Evolutionary conservation across 371 early-diverging fungal genomes (phyloP).

Genomic region (Rhizopus sp.): DNA sequence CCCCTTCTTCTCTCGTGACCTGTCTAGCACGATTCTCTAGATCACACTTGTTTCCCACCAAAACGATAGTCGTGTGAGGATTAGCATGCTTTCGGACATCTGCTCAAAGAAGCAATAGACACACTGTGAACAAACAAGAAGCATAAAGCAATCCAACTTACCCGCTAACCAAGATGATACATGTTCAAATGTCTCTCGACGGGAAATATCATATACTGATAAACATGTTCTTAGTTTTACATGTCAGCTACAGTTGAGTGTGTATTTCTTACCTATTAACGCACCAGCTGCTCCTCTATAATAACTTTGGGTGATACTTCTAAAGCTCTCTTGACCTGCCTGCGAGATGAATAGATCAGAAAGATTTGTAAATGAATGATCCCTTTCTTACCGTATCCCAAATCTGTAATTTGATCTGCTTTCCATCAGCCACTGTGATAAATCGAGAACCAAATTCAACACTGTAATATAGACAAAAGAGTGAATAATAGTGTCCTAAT

Average conservation of each 20-base stretch:
- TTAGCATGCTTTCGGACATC: constrained; percentile 87
- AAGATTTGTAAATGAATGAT: neutral
- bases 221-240: neutral
- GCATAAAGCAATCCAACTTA: constrained; percentile 14
- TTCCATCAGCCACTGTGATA: constrained; percentile 69
- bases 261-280: constrained; percentile 56
- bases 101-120: constrained; percentile 4
- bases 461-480: constrained; percentile 24
- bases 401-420: constrained; percentile 94
- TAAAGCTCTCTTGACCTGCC: constrained; percentile 95
- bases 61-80: constrained; percentile 86
- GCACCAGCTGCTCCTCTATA: constrained; percentile 98
- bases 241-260: neutral
- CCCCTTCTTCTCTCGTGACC: constrained; percentile 87
- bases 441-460: constrained; percentile 86
- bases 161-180: constrained; percentile 93
- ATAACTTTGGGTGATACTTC: constrained; percentile 96
- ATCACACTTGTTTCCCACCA: constrained; percentile 96
- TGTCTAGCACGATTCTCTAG: constrained; percentile 71
- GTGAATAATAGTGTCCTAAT: constrained; percentile 6
- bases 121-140: neutral
- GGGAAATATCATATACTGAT: constrained; percentile 78
- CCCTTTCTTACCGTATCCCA: constrained; percentile 95
- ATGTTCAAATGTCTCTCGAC: constrained; percentile 88
- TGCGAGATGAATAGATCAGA: constrained; percentile 12